Conservation (phyloP, 306 rosid species). For the Arachis stenosperma region DNA sequence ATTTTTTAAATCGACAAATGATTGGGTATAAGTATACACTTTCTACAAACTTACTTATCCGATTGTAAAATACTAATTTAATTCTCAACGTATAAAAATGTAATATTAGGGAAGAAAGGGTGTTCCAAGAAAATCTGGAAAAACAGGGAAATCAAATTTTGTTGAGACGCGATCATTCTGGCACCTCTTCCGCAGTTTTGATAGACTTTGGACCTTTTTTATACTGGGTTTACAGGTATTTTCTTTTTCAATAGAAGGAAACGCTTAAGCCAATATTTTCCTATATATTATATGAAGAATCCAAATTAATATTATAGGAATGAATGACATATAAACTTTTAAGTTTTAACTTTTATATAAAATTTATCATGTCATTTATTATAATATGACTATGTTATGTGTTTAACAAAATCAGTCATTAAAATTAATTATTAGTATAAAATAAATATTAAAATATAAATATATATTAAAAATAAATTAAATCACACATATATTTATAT, state of each 20-base stretch:
- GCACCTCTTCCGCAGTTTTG: slow-evolving; percentile 94
- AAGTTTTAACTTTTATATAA: too few relatives aligned
- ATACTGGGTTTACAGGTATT: slow-evolving; percentile 86
- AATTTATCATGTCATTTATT: too few relatives aligned
- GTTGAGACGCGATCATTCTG: slow-evolving; percentile 86
- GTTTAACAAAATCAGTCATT: too few relatives aligned
- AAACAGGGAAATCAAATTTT: slow-evolving; percentile 85
- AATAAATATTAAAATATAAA: too few relatives aligned
- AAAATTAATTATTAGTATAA: too few relatives aligned
- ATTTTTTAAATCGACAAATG: slow-evolving; percentile 83
- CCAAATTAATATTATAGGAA: too few relatives aligned
- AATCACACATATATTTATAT: too few relatives aligned
- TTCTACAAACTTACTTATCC: slow-evolving; percentile 28
- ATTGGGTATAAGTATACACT: slow-evolving; percentile 52
- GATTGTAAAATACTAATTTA: slow-evolving; percentile 20
- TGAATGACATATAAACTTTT: too few relatives aligned
- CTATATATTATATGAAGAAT: background rate
- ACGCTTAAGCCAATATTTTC: slow-evolving; percentile 22
- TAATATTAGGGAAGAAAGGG: slow-evolving; percentile 69
- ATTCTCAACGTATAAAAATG: slow-evolving; percentile 28
- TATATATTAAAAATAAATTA: too few relatives aligned
- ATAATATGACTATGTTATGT: too few relatives aligned
- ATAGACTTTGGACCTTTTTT: slow-evolving; percentile 95
- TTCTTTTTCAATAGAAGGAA: slow-evolving; percentile 36
- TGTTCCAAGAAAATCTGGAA: slow-evolving; percentile 55